These are phyloP conservation scores for Thelephora terrestris DNA, from an alignment of 1,284 basidiomycete species.

Conservation along the genomic window DNA sequence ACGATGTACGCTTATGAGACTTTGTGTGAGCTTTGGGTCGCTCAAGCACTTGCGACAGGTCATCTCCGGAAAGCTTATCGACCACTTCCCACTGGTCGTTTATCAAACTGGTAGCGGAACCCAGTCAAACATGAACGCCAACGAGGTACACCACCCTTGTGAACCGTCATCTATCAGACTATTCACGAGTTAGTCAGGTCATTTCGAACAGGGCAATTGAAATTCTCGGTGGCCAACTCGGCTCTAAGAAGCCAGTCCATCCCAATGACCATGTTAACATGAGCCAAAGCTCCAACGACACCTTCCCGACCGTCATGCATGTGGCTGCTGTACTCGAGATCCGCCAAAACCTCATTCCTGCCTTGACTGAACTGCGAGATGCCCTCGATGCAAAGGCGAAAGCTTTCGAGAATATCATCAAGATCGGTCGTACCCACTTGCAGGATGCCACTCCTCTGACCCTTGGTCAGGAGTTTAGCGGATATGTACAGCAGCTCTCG, in stretches of 20 bases:
- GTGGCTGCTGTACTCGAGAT: slow-evolving; percentile 93
- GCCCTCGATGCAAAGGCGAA: slow-evolving; percentile 79
- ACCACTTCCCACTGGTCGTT: slow-evolving; percentile 97
- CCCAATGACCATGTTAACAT: slow-evolving; percentile 99
- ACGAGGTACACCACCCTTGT: slow-evolving; percentile 53
- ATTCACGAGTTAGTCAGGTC: slow-evolving; percentile 43
- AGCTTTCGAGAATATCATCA: slow-evolving; percentile 86
- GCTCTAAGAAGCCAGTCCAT: slow-evolving; percentile 96
- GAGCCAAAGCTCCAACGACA: slow-evolving; percentile 99
- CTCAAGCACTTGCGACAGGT: slow-evolving; percentile 41
- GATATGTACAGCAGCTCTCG: slow-evolving; percentile 92
- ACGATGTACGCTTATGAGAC: slow-evolving; percentile 55
- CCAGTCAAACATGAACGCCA: slow-evolving; percentile 99
- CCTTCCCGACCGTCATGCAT: slow-evolving; percentile 99
- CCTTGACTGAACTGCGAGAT: slow-evolving; percentile 74
- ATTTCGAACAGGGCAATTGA: slow-evolving; percentile 99
- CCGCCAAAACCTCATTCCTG: slow-evolving; percentile 73
- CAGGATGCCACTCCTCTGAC: slow-evolving; percentile 98
- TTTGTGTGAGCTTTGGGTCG: not conserved
- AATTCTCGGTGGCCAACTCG: slow-evolving; percentile 90
- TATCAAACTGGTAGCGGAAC: slow-evolving; percentile 99
- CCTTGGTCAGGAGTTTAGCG: slow-evolving; percentile 97
- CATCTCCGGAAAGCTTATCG: slow-evolving; percentile 89
- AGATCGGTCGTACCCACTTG: slow-evolving; percentile 97
- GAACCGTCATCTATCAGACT: too few relatives aligned